A percentile compares a stretch with the other conserved stretches of the same genome.
phyloP scores from a whole-genome alignment of 1,139 yeast genomes.

The Taphrina populina region DNA sequence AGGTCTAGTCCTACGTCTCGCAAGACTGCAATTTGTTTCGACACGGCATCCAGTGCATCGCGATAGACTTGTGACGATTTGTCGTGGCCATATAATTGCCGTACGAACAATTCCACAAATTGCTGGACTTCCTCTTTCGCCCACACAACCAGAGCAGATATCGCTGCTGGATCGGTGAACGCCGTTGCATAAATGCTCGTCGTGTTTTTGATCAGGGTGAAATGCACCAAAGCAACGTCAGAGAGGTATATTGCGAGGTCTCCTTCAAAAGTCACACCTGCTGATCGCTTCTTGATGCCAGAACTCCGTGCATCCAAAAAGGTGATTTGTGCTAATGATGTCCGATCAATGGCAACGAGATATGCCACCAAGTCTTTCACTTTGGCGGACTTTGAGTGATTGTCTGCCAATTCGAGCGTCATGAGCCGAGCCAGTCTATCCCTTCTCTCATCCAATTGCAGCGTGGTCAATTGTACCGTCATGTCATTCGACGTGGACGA shows the following conservation, averaged over 20 bases:
- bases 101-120: slow-evolving; percentile 60
- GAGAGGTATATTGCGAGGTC: slow-evolving; percentile 57
- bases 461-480: slow-evolving; percentile 32
- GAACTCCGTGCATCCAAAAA: slow-evolving; percentile 53
- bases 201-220: slow-evolving; percentile 56
- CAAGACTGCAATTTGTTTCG: slow-evolving; percentile 62
- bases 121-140: slow-evolving; percentile 14
- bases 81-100: slow-evolving; percentile 68
- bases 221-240: slow-evolving; percentile 61
- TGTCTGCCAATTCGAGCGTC: slow-evolving; percentile 45
- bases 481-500: slow-evolving; percentile 44
- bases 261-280: slow-evolving; percentile 56
- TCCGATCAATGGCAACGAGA: slow-evolving; percentile 50
- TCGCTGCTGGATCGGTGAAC: slow-evolving; percentile 10
- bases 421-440: slow-evolving; percentile 42
- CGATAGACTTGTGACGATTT: slow-evolving; percentile 52
- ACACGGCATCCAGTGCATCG: slow-evolving; percentile 56
- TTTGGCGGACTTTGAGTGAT: slow-evolving; percentile 38
- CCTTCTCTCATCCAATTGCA: slow-evolving; percentile 43
- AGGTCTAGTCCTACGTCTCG: slow-evolving; percentile 70
- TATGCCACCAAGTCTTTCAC: slow-evolving; percentile 46
- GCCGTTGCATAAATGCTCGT: slow-evolving; percentile 44
- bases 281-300: slow-evolving; percentile 44
- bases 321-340: slow-evolving; percentile 52
- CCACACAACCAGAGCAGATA: slow-evolving; percentile 24